These are phyloP conservation scores for Arbutus unedo DNA, from an alignment of 148 eudicot species.

Conservation along the genomic window DNA sequence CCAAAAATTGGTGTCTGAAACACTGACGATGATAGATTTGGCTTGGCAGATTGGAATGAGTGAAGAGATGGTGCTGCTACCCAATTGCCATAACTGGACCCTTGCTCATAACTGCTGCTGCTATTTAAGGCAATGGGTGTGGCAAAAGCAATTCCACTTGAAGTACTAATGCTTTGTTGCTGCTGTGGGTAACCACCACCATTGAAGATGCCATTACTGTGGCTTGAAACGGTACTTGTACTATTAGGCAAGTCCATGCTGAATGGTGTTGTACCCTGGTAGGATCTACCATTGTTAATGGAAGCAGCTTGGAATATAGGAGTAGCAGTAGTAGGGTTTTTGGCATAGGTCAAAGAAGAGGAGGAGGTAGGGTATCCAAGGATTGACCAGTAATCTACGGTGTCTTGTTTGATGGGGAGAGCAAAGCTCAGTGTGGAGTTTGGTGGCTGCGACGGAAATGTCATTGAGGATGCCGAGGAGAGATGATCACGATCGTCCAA, in stretches of 20 bases:
- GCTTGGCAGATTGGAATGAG: conserved; percentile 32
- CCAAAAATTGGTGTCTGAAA: conserved; percentile 75
- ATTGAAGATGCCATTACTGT: conserved; percentile 27
- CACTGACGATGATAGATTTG: conserved; percentile 25
- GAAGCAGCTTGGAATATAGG: conserved; percentile 11
- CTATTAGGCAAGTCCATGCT: conserved; percentile 22
- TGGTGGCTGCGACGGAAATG: conserved; percentile 22
- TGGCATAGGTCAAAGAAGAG: neutral
- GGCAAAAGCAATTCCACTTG: conserved; percentile 18
- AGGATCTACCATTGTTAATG: neutral
- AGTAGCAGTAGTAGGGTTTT: neutral
- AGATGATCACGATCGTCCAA: conserved; percentile 16
- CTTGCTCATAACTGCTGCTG: conserved; percentile 16
- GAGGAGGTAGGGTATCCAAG: conserved; percentile 24
- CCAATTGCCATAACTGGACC: conserved; percentile 34
- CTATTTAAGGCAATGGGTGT: conserved; percentile 26
- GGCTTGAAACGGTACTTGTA: neutral
- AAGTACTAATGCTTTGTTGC: conserved; percentile 22
- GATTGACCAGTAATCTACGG: conserved; percentile 34
- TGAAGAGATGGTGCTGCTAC: conserved; percentile 42
- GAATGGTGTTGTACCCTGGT: conserved; percentile 20
- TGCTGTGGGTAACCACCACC: conserved; percentile 23
- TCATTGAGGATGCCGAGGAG: conserved; percentile 23
- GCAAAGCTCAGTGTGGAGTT: conserved; percentile 26
- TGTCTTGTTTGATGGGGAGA: conserved; percentile 37